Evolutionary conservation across 1,284 basidiomycete genomes (phyloP), one percentile per base, ranked within the genome.

Genomic region (Leccinum pachyderme): DNA sequence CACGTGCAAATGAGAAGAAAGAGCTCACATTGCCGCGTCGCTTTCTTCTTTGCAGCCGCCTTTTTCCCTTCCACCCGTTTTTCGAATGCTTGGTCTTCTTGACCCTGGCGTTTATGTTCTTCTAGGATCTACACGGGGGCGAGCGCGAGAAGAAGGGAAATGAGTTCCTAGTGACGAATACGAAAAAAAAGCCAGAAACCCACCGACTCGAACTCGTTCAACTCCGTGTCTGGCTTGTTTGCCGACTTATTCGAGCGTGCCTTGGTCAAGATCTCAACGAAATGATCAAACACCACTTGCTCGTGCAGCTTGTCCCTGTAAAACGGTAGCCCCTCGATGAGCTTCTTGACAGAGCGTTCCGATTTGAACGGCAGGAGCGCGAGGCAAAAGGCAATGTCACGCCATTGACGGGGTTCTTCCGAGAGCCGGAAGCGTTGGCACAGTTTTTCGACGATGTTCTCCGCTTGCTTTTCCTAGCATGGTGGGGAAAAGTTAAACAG

Each of bases 221-320:
- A 74, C 65, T 96, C 93, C 0, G 86, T 83, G 63, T 95, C 93
- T 11, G 91, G 89, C 71, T 95, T 95, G 70, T 89, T 92, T 52
- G 87, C 81, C n/a, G 84, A 87, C 74, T 95, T 96, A 74, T 94
- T 95, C 31, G 81, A 74, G 18, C 91, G 81, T 29, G 80, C 85
- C 77, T 92, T 93, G 53, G 77, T 75, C 27, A 99, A 79, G 56
- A 99, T 98, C 69, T 98, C 95, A 29, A 81, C 80, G 74, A 99
- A 98, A 46, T 87, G 80, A 48, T 81, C 80, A 73, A 84, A 98
- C 12, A 99, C 96, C 0, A 75, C 79, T 53, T 86, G 80, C 62
- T 98, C 94, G 72, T 96, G 92, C 33, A 99, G 77, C 74, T 99
- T 99, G 77, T 99, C 96, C 59, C 94, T 89, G 67, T 99, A 98